These are phyloP conservation scores for Ganoderma resinaceum DNA, from an alignment of 1,284 basidiomycete genomes.

Conservation along the genomic window DNA sequence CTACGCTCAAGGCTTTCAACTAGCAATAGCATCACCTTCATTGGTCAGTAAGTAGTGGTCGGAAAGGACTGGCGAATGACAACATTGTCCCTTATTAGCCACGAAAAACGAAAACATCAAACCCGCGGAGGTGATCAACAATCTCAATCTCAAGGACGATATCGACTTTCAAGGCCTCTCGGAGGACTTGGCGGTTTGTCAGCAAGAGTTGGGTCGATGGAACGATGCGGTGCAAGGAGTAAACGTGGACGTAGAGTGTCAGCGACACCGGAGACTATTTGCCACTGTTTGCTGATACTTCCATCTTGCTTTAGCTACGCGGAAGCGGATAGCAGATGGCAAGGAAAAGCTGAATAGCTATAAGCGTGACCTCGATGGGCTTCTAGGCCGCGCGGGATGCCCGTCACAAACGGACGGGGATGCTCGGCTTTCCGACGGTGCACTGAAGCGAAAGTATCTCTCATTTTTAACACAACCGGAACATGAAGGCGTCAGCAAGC, in stretches of 20 bases:
- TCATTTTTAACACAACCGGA: not conserved
- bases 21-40: not conserved
- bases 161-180: not conserved
- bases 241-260: not conserved
- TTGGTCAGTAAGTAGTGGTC: not conserved
- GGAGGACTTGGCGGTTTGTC: not conserved
- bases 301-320: not conserved
- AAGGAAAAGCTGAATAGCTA: not conserved
- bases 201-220: not conserved
- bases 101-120: not conserved
- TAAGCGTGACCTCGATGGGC: not conserved
- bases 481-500: not conserved
- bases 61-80: not conserved
- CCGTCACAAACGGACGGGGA: not conserved
- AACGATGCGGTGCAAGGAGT: not conserved
- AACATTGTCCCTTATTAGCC: not conserved
- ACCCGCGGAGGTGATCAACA: not conserved
- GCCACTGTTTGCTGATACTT: not conserved
- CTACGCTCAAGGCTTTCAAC: not conserved
- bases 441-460: not conserved
- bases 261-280: not conserved
- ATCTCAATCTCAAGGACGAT: not conserved
- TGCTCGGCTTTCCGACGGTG: not conserved
- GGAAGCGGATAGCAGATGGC: not conserved
- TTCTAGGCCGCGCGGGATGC: not conserved